Percentiles rank a stretch among this genome's conserved stretches.
Conservation (phyloP, 345 rosid genomes). For the Nasturtium officinale region DNA sequence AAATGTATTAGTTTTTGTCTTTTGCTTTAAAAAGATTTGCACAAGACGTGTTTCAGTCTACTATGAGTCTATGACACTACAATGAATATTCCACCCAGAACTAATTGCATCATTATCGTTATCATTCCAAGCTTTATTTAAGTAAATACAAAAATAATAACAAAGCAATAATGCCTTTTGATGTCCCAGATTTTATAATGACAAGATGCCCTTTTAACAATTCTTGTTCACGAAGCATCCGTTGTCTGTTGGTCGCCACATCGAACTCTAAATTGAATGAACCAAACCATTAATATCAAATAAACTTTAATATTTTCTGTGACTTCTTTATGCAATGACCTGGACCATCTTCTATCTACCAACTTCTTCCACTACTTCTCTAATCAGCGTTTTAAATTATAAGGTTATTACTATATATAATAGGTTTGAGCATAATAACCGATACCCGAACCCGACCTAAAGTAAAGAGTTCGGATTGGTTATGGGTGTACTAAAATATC, state of each 20-base stretch:
- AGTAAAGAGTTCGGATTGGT: too few relatives aligned
- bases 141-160: constrained; percentile 22
- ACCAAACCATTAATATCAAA: constrained; percentile 22
- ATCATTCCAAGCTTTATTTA: not conserved
- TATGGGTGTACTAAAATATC: too few relatives aligned
- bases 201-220: constrained; percentile 36
- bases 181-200: constrained; percentile 29
- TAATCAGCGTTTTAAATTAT: constrained; percentile 37
- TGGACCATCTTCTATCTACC: constrained; percentile 40
- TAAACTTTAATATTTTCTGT: not conserved
- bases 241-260: constrained; percentile 38
- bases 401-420: constrained; percentile 20
- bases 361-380: constrained; percentile 39
- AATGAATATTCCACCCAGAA: constrained; percentile 23
- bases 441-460: too few relatives aligned
- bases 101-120: constrained; percentile 12
- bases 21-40: not conserved
- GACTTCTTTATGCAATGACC: constrained; percentile 15
- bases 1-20: not conserved
- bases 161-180: constrained; percentile 35
- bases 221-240: constrained; percentile 43
- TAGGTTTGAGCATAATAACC: too few relatives aligned
- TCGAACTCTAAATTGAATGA: constrained; percentile 32
- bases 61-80: not conserved
- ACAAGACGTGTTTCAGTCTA: constrained; percentile 33